A percentile compares a stretch with the other conserved stretches of the same genome.
phyloP scores from a whole-genome alignment of 2,329 filamentous ascomycete species.

The Colletotrichum theobromicola region DNA sequence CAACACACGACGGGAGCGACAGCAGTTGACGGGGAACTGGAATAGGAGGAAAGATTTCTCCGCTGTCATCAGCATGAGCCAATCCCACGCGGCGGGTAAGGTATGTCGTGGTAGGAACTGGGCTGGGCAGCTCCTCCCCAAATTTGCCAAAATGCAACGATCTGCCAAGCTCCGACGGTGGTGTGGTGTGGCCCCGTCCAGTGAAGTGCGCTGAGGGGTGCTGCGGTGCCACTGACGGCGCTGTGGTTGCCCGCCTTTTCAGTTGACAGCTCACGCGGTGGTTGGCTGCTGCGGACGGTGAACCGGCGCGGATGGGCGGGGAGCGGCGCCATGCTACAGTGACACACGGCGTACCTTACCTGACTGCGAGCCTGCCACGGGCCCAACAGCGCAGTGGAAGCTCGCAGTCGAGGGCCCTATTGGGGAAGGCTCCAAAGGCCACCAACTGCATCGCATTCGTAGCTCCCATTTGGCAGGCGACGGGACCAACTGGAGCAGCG shows the following conservation, averaged over 20 bases:
- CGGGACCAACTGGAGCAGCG: not conserved
- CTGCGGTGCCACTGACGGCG: not conserved
- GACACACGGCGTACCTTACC: not conserved
- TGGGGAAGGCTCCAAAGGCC: not conserved
- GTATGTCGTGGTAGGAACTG: not conserved
- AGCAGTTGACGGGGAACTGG: not conserved
- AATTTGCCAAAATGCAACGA: slow-evolving; percentile 6
- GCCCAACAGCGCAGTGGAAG: not conserved
- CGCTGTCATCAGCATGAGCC: not conserved
- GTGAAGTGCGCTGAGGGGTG: not conserved
- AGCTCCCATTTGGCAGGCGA: not conserved
- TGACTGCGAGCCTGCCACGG: not conserved
- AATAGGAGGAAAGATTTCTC: slow-evolving; percentile 6
- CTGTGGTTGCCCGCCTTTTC: not conserved
- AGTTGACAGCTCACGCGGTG: not conserved
- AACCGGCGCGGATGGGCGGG: not conserved
- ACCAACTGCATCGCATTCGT: not conserved
- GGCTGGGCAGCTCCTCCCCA: not conserved
- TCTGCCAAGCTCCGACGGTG: not conserved
- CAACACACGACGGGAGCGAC: not conserved
- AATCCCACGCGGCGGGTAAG: not conserved
- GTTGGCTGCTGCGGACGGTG: not conserved
- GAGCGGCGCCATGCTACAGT: not conserved
- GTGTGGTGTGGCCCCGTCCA: not conserved
- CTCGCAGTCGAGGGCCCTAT: not conserved